phyloP scores from a whole-genome alignment of 129 eudicot genomes.

The Cynara cardunculus region DNA sequence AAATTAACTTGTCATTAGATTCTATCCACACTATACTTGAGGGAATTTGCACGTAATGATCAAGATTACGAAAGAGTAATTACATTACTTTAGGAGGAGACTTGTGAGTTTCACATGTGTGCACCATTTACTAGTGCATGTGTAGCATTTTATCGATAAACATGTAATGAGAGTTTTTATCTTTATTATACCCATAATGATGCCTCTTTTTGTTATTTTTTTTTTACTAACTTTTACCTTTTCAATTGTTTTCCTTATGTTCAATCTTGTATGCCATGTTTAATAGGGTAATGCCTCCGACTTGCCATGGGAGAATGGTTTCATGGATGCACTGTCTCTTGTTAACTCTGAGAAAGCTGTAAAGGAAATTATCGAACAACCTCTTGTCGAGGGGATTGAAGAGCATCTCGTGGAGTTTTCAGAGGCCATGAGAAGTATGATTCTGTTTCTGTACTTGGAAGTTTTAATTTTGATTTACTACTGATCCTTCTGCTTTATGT shows the following conservation, averaged over 20 bases:
- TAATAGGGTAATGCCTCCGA: slow-evolving; percentile 43
- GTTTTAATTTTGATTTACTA: neutral
- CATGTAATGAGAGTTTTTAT: too few relatives aligned
- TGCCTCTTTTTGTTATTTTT: neutral
- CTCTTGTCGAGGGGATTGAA: slow-evolving; percentile 74
- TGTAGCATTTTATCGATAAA: too few relatives aligned
- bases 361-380: slow-evolving; percentile 61
- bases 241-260: neutral
- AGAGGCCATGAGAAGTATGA: slow-evolving; percentile 90
- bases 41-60: neutral
- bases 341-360: slow-evolving; percentile 71
- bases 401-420: slow-evolving; percentile 89
- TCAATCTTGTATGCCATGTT: slow-evolving; percentile 2
- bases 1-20: neutral
- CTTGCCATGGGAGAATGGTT: slow-evolving; percentile 58
- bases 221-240: neutral
- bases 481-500: slow-evolving; percentile 10
- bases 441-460: neutral
- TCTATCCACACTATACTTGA: neutral
- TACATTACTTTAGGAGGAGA: neutral
- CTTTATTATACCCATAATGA: neutral
- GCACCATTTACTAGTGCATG: too few relatives aligned
- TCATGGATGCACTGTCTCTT: slow-evolving; percentile 41
- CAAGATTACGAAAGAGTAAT: neutral
- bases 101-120: too few relatives aligned